Conservation (phyloP, 2,329 filamentous ascomycete species). For the Nemania serpens region DNA sequence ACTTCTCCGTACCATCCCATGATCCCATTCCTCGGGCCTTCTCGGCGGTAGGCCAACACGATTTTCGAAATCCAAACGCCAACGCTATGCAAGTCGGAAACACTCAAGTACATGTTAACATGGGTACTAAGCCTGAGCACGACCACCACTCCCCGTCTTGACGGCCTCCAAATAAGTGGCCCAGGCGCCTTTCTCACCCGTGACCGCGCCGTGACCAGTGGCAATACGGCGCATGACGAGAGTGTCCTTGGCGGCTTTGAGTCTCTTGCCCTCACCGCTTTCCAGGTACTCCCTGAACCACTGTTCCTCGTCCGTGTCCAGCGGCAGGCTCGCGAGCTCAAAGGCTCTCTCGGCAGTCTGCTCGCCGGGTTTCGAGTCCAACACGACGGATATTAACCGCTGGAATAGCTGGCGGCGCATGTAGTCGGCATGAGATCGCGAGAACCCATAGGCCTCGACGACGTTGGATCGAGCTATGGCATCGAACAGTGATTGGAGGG, state of each 20-base stretch:
- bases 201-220: conserved; percentile 60
- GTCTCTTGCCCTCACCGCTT: conserved; percentile 65
- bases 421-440: conserved; percentile 65
- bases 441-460: conserved; percentile 75
- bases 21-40: not conserved
- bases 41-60: not conserved
- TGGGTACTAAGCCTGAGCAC: conserved; percentile 28
- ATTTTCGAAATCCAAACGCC: conserved; percentile 35
- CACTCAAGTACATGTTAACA: not conserved
- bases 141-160: conserved; percentile 49
- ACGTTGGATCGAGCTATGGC: conserved; percentile 70
- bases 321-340: conserved; percentile 73
- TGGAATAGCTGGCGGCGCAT: conserved; percentile 69
- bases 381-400: conserved; percentile 64
- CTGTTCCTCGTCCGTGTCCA: conserved; percentile 70
- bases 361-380: conserved; percentile 48
- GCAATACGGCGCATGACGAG: conserved; percentile 75
- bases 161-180: conserved; percentile 57
- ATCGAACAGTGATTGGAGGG: conserved; percentile 70
- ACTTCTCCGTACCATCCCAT: not conserved
- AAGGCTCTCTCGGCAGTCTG: conserved; percentile 60
- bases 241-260: conserved; percentile 72
- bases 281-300: conserved; percentile 76
- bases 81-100: conserved; percentile 38
- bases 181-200: conserved; percentile 55